phyloP scores from a whole-genome alignment of 768 basidiomycete species.

The Fistulinella prunicolor region DNA sequence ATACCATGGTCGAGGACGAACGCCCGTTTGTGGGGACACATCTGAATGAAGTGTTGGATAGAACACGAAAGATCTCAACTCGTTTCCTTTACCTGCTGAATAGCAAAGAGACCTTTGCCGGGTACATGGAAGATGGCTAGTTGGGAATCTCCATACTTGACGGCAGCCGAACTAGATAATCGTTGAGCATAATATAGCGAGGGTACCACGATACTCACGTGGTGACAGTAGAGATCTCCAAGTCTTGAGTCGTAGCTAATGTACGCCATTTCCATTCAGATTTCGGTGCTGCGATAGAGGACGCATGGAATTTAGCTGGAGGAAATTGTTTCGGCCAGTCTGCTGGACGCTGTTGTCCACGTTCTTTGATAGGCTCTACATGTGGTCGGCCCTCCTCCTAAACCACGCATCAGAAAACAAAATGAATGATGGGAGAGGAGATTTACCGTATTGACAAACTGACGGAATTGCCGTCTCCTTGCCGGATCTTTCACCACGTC shows the following conservation, averaged over 20 bases:
- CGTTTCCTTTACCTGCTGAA: slow-evolving; percentile 55
- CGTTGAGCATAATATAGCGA: not conserved
- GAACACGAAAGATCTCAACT: not conserved
- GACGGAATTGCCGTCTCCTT: slow-evolving; percentile 49
- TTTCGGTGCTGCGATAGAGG: slow-evolving; percentile 42
- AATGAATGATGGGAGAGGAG: not conserved
- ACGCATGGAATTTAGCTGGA: slow-evolving; percentile 41
- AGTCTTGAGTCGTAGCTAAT: slow-evolving; percentile 47
- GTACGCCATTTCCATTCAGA: slow-evolving; percentile 55
- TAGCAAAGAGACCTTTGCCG: slow-evolving; percentile 55
- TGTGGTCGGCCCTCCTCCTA: not conserved
- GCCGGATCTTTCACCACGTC: slow-evolving; percentile 54
- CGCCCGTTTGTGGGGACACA: slow-evolving; percentile 53
- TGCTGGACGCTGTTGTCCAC: slow-evolving; percentile 61
- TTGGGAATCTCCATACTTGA: slow-evolving; percentile 64
- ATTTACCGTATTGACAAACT: slow-evolving; percentile 62
- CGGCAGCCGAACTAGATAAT: slow-evolving; percentile 39
- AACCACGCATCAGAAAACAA: not conserved
- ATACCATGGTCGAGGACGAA: slow-evolving; percentile 72
- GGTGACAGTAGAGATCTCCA: slow-evolving; percentile 46
- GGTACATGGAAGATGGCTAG: slow-evolving; percentile 68
- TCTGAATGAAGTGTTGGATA: slow-evolving; percentile 20
- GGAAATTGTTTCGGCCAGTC: slow-evolving; percentile 64
- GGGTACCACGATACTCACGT: slow-evolving; percentile 35
- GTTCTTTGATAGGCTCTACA: slow-evolving; percentile 53